Conservation (phyloP, 2,329 filamentous ascomycete genomes). For the Pseudocercospora ulei region DNA sequence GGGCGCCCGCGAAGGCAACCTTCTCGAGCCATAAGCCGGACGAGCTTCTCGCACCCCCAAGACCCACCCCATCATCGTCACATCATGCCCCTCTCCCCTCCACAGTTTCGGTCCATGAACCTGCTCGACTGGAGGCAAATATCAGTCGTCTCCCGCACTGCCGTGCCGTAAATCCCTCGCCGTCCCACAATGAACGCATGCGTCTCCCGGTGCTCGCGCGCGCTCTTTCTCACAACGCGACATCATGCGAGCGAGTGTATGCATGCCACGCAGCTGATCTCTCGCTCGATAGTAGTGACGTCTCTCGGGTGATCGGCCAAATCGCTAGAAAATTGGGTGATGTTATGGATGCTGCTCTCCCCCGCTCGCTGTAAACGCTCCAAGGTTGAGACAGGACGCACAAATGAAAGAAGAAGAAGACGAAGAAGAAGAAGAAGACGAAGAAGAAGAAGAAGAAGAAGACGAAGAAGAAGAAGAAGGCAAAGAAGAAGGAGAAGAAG, state of each 20-base stretch:
- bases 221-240: not conserved
- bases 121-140: too few relatives aligned
- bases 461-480: not conserved
- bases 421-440: too few relatives aligned
- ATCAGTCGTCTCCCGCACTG: too few relatives aligned
- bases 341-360: slow-evolving; percentile 6
- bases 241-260: slow-evolving; percentile 4
- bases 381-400: too few relatives aligned
- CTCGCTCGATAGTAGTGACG: slow-evolving; percentile 2
- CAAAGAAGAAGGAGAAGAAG: slow-evolving; percentile 2
- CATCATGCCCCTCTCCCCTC: too few relatives aligned
- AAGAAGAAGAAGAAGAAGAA: slow-evolving; percentile 4
- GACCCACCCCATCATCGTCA: too few relatives aligned
- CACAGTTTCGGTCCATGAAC: too few relatives aligned
- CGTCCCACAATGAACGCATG: too few relatives aligned
- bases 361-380: slow-evolving; percentile 17
- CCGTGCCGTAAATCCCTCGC: too few relatives aligned
- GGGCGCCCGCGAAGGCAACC: too few relatives aligned
- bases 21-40: too few relatives aligned
- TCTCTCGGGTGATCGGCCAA: not conserved
- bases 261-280: not conserved
- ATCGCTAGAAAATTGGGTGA: slow-evolving; percentile 1
- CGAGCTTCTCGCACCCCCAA: too few relatives aligned
- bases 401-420: slow-evolving; percentile 4
- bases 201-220: not conserved